These are phyloP conservation scores for Dipteronia sinensis DNA, from an alignment of 345 rosid species.

Conservation along the genomic window DNA sequence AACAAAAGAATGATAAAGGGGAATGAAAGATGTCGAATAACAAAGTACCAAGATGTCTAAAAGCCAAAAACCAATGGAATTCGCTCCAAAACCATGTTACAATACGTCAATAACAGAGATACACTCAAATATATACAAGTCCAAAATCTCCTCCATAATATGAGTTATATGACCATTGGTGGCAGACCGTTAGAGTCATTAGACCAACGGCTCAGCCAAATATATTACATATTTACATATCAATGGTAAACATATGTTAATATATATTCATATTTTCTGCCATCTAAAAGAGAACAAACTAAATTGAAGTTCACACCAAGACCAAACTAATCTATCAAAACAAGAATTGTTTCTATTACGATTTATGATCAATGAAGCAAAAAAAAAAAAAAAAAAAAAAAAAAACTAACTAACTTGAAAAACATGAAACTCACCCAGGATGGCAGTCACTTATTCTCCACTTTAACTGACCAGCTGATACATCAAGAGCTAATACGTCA, in stretches of 20 bases:
- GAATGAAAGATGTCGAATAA: too few relatives aligned
- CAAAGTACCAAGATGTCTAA: too few relatives aligned
- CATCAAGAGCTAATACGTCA: constrained; percentile 91
- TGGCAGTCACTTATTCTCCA: constrained; percentile 90
- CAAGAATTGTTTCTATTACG: not conserved
- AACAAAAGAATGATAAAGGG: too few relatives aligned
- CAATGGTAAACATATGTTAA: not conserved
- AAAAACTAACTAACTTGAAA: not conserved
- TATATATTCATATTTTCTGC: not conserved
- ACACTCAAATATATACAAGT: not conserved
- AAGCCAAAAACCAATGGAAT: too few relatives aligned
- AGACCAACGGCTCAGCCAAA: not conserved
- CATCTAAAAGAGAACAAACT: not conserved
- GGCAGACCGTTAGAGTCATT: not conserved
- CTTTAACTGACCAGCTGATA: constrained; percentile 83
- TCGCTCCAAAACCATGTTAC: not conserved
- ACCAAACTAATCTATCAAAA: not conserved
- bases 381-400: not conserved
- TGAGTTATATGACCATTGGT: not conserved
- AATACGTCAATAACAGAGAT: not conserved
- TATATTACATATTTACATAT: not conserved
- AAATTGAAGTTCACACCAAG: not conserved
- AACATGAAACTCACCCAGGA: constrained; percentile 71
- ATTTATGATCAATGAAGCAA: not conserved
- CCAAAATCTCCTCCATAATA: not conserved